phyloP scores from a whole-genome alignment of 208 protist genomes.

The Leishmania braziliensis region DNA sequence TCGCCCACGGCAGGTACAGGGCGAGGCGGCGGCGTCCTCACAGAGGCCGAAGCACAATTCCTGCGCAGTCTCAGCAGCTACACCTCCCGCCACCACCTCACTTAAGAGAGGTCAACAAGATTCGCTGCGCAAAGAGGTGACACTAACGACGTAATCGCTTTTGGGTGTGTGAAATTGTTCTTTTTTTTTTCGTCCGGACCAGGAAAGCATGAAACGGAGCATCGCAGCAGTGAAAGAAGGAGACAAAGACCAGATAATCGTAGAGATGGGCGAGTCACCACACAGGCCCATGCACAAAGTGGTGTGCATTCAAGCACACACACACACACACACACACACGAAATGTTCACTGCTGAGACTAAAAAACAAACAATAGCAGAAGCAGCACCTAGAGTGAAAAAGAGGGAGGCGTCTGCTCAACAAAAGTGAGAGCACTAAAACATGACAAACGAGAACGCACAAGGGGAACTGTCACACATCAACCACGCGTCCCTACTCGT shows the following conservation, averaged over 20 bases:
- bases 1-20: not conserved
- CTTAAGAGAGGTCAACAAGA: not conserved
- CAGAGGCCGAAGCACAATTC: not conserved
- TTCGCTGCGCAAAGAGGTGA: not conserved
- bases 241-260: not conserved
- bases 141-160: not conserved
- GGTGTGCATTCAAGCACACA: not conserved
- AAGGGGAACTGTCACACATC: not conserved
- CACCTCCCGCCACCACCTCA: not conserved
- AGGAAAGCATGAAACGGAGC: conserved; percentile 3
- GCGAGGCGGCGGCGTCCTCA: not conserved
- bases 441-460: not conserved
- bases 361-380: not conserved
- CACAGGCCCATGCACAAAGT: not conserved
- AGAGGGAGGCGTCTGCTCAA: not conserved
- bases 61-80: not conserved
- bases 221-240: conserved; percentile 5
- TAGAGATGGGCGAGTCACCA: not conserved
- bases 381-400: not conserved
- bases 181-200: not conserved
- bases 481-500: not conserved
- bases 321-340: not conserved
- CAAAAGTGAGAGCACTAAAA: not conserved
- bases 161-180: not conserved
- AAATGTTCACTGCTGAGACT: not conserved